Base-by-base conservation (phyloP, 225 moss, liverwort and hornwort genomes). In the Ulota crispa region DNA sequence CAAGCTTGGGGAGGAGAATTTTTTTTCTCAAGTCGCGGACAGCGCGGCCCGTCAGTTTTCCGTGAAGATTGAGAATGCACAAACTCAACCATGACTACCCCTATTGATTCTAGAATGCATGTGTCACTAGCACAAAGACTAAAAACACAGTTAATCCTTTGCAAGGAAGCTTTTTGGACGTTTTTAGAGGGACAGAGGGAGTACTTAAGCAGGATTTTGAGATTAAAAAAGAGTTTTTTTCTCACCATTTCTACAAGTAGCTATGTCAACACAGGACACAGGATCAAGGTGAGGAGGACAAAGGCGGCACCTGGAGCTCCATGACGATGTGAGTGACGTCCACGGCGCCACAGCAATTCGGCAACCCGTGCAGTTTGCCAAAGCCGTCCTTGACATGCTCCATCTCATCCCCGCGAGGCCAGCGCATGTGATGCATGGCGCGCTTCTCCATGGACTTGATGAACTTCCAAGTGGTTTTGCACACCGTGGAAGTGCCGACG, bases 401-500 rank as follows among this genome's bases (percentile, higher is more conserved):
- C 95, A 95, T 86, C 67, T 97, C 92, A 9, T 89, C 92, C 4
- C 93, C 91, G 59, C 89, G 91, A 26, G 96, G 96, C 96, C 96
- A 97, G 31, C 83, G 88, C 91, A 97, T 91, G 65, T 97, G 96
- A 67, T 93, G 90, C 79, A 93, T 93, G 30, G 94, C 96, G 77
- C 92, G 82, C 78, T 90, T 95, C 80, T 91, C 91, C 91, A 97
- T 92, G 18, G 91, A 85, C 76, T 90, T 93, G 26, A 97, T 91
- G 52, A 97, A 97, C 67, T 92, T 95, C 96, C 96, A 97, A 5
- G 93, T 97, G 66, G 93, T 90, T 80, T 97, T 97, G 32, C 93
- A 95, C 41, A 97, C 96, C 0, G 96, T 97, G 3, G 95, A 93
- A 64, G 95, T 91, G 32, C 93, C 96, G 1, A 97, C 96, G 9